Evolutionary conservation across 2,329 filamentous ascomycete species (phyloP).

Genomic region (Xylaria polymorpha): DNA sequence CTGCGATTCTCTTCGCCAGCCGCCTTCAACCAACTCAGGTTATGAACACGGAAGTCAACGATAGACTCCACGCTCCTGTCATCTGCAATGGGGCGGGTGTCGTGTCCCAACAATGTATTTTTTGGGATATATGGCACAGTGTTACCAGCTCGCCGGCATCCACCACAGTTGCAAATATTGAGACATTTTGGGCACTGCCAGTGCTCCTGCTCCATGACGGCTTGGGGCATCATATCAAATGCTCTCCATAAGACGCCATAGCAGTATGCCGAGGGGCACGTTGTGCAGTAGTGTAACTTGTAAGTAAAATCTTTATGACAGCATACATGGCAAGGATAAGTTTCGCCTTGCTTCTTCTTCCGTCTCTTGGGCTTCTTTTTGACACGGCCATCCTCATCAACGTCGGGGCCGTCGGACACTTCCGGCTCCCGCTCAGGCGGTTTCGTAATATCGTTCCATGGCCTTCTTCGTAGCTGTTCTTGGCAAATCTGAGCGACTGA

Average conservation of each 20-base stretch:
- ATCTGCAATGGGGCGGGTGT: conserved; percentile 90
- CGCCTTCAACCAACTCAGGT: conserved; percentile 81
- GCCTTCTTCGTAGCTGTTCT: conserved; percentile 81
- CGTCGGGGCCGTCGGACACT: conserved; percentile 60
- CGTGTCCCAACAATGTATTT: conserved; percentile 87
- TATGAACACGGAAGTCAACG: conserved; percentile 91
- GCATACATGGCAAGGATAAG: conserved; percentile 83
- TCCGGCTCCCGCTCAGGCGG: conserved; percentile 54
- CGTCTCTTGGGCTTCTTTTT: conserved; percentile 73
- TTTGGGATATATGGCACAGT: conserved; percentile 86
- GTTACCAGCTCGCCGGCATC: conserved; percentile 74
- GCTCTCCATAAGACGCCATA: conserved; percentile 93
- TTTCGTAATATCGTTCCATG: conserved; percentile 84
- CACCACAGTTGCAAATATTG: conserved; percentile 86
- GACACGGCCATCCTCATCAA: conserved; percentile 72
- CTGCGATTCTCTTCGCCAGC: conserved; percentile 68
- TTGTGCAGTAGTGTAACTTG: conserved; percentile 84
- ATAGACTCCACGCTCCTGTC: conserved; percentile 89
- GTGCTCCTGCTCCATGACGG: conserved; percentile 79
- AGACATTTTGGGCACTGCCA: conserved; percentile 93
- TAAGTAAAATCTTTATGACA: conserved; percentile 82
- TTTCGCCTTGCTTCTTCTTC: conserved; percentile 65
- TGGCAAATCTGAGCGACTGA: conserved; percentile 94
- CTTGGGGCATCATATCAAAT: conserved; percentile 88
- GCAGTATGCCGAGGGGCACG: conserved; percentile 83